These are phyloP conservation scores for Stereum hirsutum DNA, from an alignment of 1,284 basidiomycete genomes.

Conservation along the genomic window DNA sequence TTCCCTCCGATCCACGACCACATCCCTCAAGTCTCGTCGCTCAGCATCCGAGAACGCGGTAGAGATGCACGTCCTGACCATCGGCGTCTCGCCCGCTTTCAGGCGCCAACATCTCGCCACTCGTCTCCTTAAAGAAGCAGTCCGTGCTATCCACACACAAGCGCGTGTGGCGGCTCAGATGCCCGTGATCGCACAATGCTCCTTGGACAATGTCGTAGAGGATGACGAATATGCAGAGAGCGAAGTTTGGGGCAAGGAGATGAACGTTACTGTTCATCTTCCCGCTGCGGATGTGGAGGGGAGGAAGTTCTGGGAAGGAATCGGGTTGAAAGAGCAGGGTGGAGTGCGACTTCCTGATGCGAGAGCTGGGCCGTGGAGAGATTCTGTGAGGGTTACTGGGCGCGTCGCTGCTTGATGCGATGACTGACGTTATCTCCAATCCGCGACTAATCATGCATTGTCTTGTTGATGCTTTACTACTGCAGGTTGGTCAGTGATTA, in stretches of 20 bases:
- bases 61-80: conserved; percentile 41
- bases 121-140: conserved; percentile 32
- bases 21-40: no score
- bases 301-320: conserved; percentile 8
- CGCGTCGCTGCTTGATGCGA: background rate
- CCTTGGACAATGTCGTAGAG: background rate
- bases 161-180: background rate
- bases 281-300: background rate
- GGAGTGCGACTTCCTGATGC: background rate
- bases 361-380: background rate
- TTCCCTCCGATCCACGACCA: background rate
- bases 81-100: conserved; percentile 42
- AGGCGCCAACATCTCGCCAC: conserved; percentile 39
- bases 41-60: background rate
- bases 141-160: conserved; percentile 9
- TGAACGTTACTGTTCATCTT: background rate
- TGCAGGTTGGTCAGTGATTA: no score
- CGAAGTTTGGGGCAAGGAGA: background rate
- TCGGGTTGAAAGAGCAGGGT: conserved; percentile 8
- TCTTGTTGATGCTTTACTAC: no score
- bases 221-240: background rate
- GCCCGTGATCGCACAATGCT: background rate
- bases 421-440: no score
- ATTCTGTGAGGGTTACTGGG: background rate
- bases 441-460: no score